phyloP scores from a whole-genome alignment of 1,139 yeast species.

The Yamadazyma sp. region DNA sequence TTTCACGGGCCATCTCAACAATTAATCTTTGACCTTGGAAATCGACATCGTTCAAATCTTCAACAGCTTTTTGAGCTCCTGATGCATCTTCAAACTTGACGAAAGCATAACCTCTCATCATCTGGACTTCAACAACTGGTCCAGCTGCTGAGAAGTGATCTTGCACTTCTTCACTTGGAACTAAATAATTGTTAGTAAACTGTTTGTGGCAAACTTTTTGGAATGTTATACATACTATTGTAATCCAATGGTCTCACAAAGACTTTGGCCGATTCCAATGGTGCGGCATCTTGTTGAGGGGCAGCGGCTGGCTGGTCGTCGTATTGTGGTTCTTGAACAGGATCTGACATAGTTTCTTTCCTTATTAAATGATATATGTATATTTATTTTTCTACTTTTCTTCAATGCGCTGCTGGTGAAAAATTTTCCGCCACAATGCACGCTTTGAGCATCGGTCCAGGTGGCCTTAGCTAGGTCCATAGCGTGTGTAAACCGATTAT shows the following conservation, averaged over 20 bases:
- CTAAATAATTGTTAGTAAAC: slow-evolving; percentile 21
- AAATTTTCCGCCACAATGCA: slow-evolving; percentile 1
- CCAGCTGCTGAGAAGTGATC: slow-evolving; percentile 68
- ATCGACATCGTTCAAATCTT: slow-evolving; percentile 55
- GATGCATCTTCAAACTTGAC: slow-evolving; percentile 68
- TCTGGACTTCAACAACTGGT: slow-evolving; percentile 62
- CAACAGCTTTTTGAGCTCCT: slow-evolving; percentile 65
- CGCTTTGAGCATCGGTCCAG: slow-evolving; percentile 25
- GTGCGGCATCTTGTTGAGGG: slow-evolving; percentile 4
- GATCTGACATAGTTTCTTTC: slow-evolving; percentile 8
- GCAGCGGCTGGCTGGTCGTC: slow-evolving; percentile 10
- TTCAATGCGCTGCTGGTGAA: slow-evolving; percentile 5
- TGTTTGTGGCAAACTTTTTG: slow-evolving; percentile 2
- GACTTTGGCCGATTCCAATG: slow-evolving; percentile 31
- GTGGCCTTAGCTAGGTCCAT: too few relatives aligned
- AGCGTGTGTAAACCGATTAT: too few relatives aligned
- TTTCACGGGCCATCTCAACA: slow-evolving; percentile 69
- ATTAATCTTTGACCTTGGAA: slow-evolving; percentile 65
- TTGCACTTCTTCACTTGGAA: slow-evolving; percentile 58
- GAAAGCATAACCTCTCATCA: slow-evolving; percentile 76
- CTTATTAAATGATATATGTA: background rate
- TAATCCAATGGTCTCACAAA: slow-evolving; percentile 42
- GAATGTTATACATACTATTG: slow-evolving; percentile 25
- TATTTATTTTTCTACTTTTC: background rate
- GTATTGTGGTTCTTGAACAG: slow-evolving; percentile 5